Evolutionary conservation across 345 rosid species (phyloP).

Genomic region (Brassica cretica): DNA sequence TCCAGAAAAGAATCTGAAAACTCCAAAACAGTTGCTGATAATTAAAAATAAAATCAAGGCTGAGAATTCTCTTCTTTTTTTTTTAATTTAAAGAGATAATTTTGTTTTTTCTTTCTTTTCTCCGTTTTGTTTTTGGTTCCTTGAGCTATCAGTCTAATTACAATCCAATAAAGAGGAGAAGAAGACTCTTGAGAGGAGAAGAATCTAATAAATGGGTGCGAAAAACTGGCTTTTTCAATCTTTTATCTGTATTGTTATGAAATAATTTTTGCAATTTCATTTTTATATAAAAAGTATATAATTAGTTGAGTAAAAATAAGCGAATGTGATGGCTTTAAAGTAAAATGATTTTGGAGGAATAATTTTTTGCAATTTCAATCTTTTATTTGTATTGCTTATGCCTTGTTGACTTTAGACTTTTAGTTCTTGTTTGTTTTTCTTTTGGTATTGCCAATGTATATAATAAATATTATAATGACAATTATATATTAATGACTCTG

Average conservation of each 20-base stretch:
- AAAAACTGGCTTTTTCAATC: conserved; percentile 11
- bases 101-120: neutral
- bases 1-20: conserved; percentile 1
- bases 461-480: conserved; percentile 25
- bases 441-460: conserved; percentile 26
- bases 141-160: conserved; percentile 50
- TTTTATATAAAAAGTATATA: neutral
- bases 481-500: conserved; percentile 16
- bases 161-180: conserved; percentile 57
- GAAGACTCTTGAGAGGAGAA: conserved; percentile 38
- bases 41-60: conserved; percentile 12
- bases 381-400: conserved; percentile 28
- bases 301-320: neutral
- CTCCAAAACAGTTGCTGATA: conserved; percentile 9
- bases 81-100: conserved; percentile 15
- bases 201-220: conserved; percentile 71
- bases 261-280: neutral
- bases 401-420: conserved; percentile 55
- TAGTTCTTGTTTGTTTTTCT: conserved; percentile 32
- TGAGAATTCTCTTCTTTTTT: neutral
- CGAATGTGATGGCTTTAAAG: conserved; percentile 6
- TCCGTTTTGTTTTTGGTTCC: conserved; percentile 30
- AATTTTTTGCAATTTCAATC: neutral
- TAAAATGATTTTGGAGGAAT: conserved; percentile 32
- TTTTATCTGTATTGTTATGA: neutral